These are phyloP conservation scores for Rhodomyrtus psidioides DNA, from an alignment of 441 rosid genomes.

Conservation along the genomic window DNA sequence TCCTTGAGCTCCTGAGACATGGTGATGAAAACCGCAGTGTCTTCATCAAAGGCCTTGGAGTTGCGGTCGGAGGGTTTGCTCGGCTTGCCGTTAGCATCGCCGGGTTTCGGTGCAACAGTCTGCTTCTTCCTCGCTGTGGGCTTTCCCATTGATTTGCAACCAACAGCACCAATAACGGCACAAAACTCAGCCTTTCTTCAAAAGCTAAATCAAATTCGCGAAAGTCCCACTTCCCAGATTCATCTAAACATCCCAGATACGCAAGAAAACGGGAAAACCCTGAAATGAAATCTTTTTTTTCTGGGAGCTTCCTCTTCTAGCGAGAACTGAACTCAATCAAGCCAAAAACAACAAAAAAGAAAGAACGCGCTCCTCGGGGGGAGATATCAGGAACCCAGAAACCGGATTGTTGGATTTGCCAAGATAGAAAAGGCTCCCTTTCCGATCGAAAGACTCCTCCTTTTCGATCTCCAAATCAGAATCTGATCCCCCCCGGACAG, in stretches of 20 bases:
- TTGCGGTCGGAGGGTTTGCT: slow-evolving; percentile 20
- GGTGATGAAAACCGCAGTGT: slow-evolving; percentile 79
- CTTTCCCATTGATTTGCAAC: slow-evolving; percentile 56
- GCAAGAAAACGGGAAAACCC: not conserved
- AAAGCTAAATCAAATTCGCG: not conserved
- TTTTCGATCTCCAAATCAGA: not conserved
- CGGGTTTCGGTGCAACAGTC: slow-evolving; percentile 23
- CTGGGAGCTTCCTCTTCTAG: not conserved
- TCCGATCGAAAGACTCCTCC: not conserved
- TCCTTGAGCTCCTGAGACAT: slow-evolving; percentile 91
- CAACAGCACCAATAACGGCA: not conserved
- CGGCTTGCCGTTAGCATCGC: slow-evolving; percentile 21
- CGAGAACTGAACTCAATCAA: not conserved
- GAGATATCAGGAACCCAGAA: not conserved
- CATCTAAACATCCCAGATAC: not conserved
- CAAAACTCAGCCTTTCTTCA: not conserved
- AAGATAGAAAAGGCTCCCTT: not conserved
- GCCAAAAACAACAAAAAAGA: not conserved
- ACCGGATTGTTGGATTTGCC: not conserved
- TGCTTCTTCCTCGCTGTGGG: slow-evolving; percentile 86
- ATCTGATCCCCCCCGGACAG: not conserved
- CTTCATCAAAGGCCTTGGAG: slow-evolving; percentile 78
- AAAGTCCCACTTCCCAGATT: not conserved
- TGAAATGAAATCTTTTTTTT: not conserved
- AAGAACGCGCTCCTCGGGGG: not conserved